phyloP scores from a whole-genome alignment of 2,329 filamentous ascomycete genomes.

The Alternaria conjuncta region DNA sequence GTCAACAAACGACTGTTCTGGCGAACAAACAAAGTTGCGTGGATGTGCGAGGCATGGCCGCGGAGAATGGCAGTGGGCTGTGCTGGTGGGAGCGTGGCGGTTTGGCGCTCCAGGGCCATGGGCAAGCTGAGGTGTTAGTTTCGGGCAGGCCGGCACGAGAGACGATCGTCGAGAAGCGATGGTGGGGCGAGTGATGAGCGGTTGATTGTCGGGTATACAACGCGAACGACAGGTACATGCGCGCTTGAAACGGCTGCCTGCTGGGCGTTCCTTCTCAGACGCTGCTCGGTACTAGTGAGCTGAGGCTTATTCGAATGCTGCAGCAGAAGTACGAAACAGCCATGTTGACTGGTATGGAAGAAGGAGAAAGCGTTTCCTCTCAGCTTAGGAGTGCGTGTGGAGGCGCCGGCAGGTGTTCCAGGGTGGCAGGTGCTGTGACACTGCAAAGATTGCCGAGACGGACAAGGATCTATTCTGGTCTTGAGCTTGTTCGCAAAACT shows the following conservation, averaged over 20 bases:
- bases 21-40: slow-evolving; percentile 75
- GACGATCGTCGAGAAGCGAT: slow-evolving; percentile 28
- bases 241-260: neutral
- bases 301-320: neutral
- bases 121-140: slow-evolving; percentile 30
- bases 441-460: slow-evolving; percentile 9
- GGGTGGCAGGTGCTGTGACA: neutral
- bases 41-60: slow-evolving; percentile 82
- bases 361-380: neutral
- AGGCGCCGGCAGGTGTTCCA: neutral
- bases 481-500: slow-evolving; percentile 9
- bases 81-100: slow-evolving; percentile 53
- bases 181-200: slow-evolving; percentile 16
- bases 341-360: neutral
- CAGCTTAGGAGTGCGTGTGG: neutral
- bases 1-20: slow-evolving; percentile 79
- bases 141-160: slow-evolving; percentile 40
- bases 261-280: neutral
- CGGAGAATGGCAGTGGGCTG: slow-evolving; percentile 76
- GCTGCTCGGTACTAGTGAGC: neutral
- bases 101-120: slow-evolving; percentile 39
- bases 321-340: neutral
- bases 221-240: slow-evolving; percentile 2
- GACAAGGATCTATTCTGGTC: slow-evolving; percentile 11
- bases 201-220: slow-evolving; percentile 8